Base-by-base conservation (phyloP, 2,329 filamentous ascomycete genomes). In the Beauveria varroae region DNA sequence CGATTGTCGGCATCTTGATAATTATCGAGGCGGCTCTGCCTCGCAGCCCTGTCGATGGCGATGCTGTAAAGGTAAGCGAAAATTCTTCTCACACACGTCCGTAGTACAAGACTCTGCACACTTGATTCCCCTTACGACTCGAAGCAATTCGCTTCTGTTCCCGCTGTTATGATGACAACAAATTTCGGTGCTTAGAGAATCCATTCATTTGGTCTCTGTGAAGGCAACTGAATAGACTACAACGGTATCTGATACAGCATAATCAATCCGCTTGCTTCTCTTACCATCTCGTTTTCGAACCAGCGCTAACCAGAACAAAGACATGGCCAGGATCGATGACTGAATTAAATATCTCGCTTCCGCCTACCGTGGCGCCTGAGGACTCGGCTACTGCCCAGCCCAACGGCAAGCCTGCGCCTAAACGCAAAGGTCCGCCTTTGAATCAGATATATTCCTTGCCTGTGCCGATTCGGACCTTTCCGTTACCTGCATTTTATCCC, bases 221-320 rank as follows among this genome's bases (percentile, higher is more conserved):
- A 81, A 77, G 76, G 83, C 78, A 81, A 79, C 79, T 82, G 71
- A 74, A 75, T 85, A 89, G 90, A 95, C 90, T 95, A 95, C 90
- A 93, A 95, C 90, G 90, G 90, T 95, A 95, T 95, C 90, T 95
- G 90, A 95, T 83, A 79, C 71, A 73, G 72, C 65, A 62, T 4
- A 34, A 37, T 28, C 47, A 26, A 51, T 20, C 28, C 14, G 3
- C 7, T 30, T 41, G 6, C 30, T 56, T 37, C 20, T 34, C 37
- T 22, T 44, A 18, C 56, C 16, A 44, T 60, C 7, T 37, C 40
- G 28, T 37, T 47, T 43, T 68, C 64, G 64, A 65, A 53, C 28
- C 50, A 64, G 34, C 26, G 46, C 53, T 62, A 54, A 62, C 43
- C 41, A 52, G 28, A 20, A 4, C 9, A 60, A 61, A 46, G 53